Evolutionary conservation across 2,329 filamentous ascomycete genomes (phyloP), one percentile per base, ranked within the genome.

Genomic region (Didymella segeticola): DNA sequence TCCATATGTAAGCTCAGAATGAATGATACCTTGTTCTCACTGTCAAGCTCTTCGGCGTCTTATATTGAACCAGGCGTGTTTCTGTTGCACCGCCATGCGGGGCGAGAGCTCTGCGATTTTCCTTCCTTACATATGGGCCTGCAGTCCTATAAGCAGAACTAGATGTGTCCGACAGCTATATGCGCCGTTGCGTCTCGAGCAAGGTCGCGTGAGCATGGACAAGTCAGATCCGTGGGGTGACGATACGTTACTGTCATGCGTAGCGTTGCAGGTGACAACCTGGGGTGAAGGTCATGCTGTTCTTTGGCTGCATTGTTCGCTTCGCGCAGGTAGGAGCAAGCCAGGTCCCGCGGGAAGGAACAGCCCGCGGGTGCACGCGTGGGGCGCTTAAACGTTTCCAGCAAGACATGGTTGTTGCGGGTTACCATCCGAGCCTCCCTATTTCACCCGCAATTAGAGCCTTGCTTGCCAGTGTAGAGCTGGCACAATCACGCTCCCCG

Each of bases 361-460:
- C 43, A 31, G 51, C 37, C 50, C 50, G 49, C 50, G 50, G 50
- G 25, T 39, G 23, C 27, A 38, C 34, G 34, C 33, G 33, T 23
- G 33, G 33, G n/a, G 33, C 10, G 33, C 11, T 27, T 43, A 17
- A n/a, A n/a, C 39, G 34, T n/a, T n/a, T 15, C n/a, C 11, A 30
- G 31, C 17, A 19, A 25, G 8, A 25, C 45, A 33, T 39, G 41
- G 23, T 33, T 27, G 27, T 23, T 23, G 26, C 37, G 43, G 25
- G 20, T 34, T 23, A 33, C 26, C 20, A 33, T 22, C 39, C 39
- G 39, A 20, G 38, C 39, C 17, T 45, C 51, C 51, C 51, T 54
- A 46, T 45, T 54, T 54, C 39, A 49, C 51, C 51, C 51, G 51
- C 45, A 37, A 43, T 37, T 25, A 25, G 43, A 42, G 43, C 50